These are phyloP conservation scores for Triangularia setosa DNA, from an alignment of 2,329 filamentous ascomycete species.

Conservation along the genomic window DNA sequence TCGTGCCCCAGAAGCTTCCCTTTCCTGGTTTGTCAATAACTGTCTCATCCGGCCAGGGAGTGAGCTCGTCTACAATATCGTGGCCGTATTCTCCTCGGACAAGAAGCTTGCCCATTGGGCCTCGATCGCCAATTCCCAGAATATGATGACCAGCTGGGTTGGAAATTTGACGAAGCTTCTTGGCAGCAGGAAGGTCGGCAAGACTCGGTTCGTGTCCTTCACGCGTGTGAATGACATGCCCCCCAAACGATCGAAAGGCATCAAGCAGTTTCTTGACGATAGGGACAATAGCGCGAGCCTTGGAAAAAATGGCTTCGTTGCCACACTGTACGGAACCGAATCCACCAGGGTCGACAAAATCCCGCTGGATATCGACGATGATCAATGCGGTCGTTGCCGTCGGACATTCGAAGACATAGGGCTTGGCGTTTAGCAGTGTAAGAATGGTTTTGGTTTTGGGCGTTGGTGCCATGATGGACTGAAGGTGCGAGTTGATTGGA, in stretches of 20 bases:
- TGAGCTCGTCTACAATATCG: conserved; percentile 51
- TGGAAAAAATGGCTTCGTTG: conserved; percentile 32
- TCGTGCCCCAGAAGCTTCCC: conserved; percentile 56
- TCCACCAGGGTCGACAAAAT: conserved; percentile 44
- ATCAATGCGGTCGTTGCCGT: conserved; percentile 45
- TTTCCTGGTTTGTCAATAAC: conserved; percentile 58
- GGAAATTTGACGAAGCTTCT: conserved; percentile 45
- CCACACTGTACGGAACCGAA: conserved; percentile 48
- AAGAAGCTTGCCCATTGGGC: conserved; percentile 50
- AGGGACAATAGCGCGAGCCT: conserved; percentile 42
- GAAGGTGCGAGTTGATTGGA: neutral
- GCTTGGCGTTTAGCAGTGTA: conserved; percentile 22
- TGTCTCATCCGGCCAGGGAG: conserved; percentile 46
- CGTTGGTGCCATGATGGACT: neutral
- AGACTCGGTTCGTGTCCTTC: conserved; percentile 51
- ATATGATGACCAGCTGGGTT: conserved; percentile 39
- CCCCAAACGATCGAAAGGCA: conserved; percentile 37
- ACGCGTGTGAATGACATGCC: conserved; percentile 46
- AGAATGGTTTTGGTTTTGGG: neutral
- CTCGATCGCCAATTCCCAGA: conserved; percentile 47
- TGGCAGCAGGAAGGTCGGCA: conserved; percentile 49
- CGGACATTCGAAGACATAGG: conserved; percentile 34
- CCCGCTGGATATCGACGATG: conserved; percentile 54
- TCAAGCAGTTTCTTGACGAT: conserved; percentile 38
- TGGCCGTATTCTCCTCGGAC: conserved; percentile 52